Evolutionary conservation across 1,139 yeast genomes (phyloP), one percentile per base, ranked within the genome.

Genomic region (Hansenula sp.): DNA sequence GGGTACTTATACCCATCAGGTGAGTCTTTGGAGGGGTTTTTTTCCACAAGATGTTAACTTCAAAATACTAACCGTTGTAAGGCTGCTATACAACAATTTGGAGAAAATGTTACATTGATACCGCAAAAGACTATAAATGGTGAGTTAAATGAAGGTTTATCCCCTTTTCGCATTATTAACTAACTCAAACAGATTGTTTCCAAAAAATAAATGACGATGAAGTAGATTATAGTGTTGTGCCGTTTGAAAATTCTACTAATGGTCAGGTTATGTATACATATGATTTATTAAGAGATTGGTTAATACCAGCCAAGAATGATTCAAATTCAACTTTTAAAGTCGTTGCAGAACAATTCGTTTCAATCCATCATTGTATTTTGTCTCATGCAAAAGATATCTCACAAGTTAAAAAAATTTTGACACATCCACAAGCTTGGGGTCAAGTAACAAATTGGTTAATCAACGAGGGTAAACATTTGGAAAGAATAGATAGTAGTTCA

Each of bases 371-470:
- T 63, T 82, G 83, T 57, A 66, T 90, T 39, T 69, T 89, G 40
- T 68, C 82, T 1, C 68, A 73, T 37, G 67, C 75, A 3, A 59
- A 58, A 16, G 68, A 68, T 26, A 52, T 79, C 2, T 55, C 65
- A 2, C 60, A 73, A 16, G 71, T 82, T 40, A 63, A 64, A 14
- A 75, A 72, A 30, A 73, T 92, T 21, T 86, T 86, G 64, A 84
- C 96, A 3, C 98, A 92, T 61, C 97, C 98, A 4, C 98, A 92
- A 59, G 98, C 89, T 0, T 92, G 98, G 98, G 95, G 97, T 4
- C 98, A 92, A 59, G 82, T 87, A 34, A 69, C 75, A 3, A 60
- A 67, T 12, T 82, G 80, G 58, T 57, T 84, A 38, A 55, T 59
- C n/a, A 48, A 60, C 4, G 52, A 69, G 38, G 62, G 64, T 29